A percentile compares a stretch with the other conserved stretches of the same genome.
Evolutionary conservation across 306 rosid species (phyloP).

Genomic region (Lathyrus aphaca): DNA sequence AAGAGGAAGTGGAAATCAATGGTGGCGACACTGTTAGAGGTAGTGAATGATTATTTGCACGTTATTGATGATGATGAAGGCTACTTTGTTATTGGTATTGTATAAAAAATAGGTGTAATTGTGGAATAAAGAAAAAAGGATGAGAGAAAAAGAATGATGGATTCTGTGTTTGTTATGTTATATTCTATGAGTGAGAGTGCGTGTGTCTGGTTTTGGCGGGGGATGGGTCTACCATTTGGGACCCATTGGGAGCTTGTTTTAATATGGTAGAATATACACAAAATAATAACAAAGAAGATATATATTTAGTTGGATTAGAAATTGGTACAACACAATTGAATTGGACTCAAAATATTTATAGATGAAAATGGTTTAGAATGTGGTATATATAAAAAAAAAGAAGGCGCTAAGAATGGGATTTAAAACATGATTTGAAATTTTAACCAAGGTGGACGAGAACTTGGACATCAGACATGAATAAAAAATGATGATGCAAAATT

Average conservation of each 20-base stretch:
- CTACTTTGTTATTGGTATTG: conserved; percentile 4
- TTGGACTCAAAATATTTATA: no score
- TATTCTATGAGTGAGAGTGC: neutral
- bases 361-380: no score
- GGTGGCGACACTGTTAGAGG: conserved; percentile 1
- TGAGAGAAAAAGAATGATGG: neutral
- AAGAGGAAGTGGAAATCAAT: conserved; percentile 29
- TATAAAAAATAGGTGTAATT: neutral
- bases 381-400: no score
- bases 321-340: no score
- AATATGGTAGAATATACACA: no score
- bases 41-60: conserved; percentile 31
- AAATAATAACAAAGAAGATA: no score
- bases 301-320: no score
- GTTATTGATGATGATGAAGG: conserved; percentile 15
- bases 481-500: no score
- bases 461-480: no score
- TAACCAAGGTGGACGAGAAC: no score
- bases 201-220: conserved; percentile 28
- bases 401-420: no score
- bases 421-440: no score
- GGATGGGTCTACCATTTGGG: conserved; percentile 35
- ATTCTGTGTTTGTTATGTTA: conserved; percentile 34
- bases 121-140: conserved; percentile 10
- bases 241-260: conserved; percentile 38